Evolutionary conservation across 352 stramenopile genomes (phyloP).

Genomic region (Lagenidium sp.): DNA sequence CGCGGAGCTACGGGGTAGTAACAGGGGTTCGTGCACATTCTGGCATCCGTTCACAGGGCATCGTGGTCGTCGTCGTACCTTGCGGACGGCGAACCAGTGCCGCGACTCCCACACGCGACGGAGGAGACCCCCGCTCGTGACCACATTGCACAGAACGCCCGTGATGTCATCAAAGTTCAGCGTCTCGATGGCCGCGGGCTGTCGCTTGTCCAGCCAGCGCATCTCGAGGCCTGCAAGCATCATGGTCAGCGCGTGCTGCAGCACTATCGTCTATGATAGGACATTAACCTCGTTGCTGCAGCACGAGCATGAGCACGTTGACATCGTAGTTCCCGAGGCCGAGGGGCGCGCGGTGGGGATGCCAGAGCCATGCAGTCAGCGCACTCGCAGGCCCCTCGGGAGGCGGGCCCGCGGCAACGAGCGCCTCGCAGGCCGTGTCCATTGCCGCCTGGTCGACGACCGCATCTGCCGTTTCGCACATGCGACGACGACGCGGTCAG

Average conservation of each 20-base stretch:
- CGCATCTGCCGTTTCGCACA: no score
- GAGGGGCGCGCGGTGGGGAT: conserved; percentile 52
- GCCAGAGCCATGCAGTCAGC: conserved; percentile 34
- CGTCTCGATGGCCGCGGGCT: conserved; percentile 22
- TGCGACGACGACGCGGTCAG: conserved; percentile 16
- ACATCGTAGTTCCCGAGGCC: conserved; percentile 78
- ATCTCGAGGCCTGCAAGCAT: conserved; percentile 57
- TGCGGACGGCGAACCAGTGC: conserved; percentile 76
- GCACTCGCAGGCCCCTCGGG: conserved; percentile 1
- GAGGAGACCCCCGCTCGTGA: conserved; percentile 27
- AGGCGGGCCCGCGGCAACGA: conserved; percentile 13
- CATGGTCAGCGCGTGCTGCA: neutral
- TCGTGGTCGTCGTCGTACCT: conserved; percentile 13
- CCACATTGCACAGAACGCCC: conserved; percentile 63
- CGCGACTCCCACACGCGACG: conserved; percentile 48
- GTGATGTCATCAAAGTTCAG: conserved; percentile 37
- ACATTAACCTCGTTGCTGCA: conserved; percentile 52
- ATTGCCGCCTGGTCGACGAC: conserved; percentile 39
- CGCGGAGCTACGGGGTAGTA: conserved; percentile 31
- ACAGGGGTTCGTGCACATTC: no score
- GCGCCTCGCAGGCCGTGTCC: conserved; percentile 31
- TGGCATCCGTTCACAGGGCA: neutral
- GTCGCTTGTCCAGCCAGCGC: conserved; percentile 67
- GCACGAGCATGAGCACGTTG: conserved; percentile 54
- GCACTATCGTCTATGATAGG: no score